Evolutionary conservation across 2,329 filamentous ascomycete species (phyloP).

Genomic region (Monosporascus ibericus): DNA sequence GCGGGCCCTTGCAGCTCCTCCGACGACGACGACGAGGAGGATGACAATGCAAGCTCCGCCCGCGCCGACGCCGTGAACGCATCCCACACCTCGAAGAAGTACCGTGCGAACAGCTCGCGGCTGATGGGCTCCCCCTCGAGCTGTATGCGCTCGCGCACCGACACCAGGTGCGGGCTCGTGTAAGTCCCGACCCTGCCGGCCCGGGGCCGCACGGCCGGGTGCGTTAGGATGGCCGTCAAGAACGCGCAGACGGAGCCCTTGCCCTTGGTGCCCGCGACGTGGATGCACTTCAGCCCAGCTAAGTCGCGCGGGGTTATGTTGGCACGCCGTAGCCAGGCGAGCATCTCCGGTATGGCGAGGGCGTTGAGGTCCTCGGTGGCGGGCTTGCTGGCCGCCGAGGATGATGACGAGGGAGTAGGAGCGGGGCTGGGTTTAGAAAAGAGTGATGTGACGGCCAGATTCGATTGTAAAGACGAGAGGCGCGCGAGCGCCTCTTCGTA

Average conservation of each 20-base stretch:
- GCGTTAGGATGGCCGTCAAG: conserved; percentile 68
- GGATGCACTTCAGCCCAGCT: conserved; percentile 50
- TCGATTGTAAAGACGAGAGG: conserved; percentile 73
- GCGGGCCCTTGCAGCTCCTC: conserved; percentile 49
- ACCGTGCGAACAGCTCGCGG: conserved; percentile 62
- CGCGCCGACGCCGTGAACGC: conserved; percentile 36
- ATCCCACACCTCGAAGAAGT: conserved; percentile 85
- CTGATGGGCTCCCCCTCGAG: conserved; percentile 68
- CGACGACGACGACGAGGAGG: conserved; percentile 6
- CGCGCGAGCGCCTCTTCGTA: conserved; percentile 65
- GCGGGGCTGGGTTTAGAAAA: conserved; percentile 35
- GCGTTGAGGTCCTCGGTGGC: conserved; percentile 54
- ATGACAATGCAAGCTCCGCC: conserved; percentile 9
- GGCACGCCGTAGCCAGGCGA: conserved; percentile 67
- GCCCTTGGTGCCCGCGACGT: conserved; percentile 90
- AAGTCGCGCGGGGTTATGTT: conserved; percentile 57
- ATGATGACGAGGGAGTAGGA: conserved; percentile 41
- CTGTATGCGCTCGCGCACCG: conserved; percentile 77
- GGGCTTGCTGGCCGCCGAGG: conserved; percentile 38
- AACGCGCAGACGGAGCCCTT: conserved; percentile 88
- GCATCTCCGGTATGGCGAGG: conserved; percentile 74
- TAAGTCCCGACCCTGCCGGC: conserved; percentile 61
- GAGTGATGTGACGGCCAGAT: conserved; percentile 57
- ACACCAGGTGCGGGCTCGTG: conserved; percentile 79
- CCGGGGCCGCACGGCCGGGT: conserved; percentile 24